These are phyloP conservation scores for Alternaria triticina DNA, from an alignment of 2,329 filamentous ascomycete genomes.

Conservation along the genomic window DNA sequence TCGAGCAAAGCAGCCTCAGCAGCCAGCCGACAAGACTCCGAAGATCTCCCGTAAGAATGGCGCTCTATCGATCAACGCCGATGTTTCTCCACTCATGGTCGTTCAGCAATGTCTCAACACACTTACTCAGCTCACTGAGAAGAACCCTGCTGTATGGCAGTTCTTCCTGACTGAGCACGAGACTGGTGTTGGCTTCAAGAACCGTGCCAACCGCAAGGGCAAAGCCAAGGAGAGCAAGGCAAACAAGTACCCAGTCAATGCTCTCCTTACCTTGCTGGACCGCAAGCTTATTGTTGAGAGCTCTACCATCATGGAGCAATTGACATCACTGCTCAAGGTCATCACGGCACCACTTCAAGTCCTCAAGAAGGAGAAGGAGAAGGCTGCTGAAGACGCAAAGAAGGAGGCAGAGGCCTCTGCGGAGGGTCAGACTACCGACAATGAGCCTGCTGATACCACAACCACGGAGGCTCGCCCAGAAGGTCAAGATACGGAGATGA, in stretches of 20 bases:
- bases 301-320: constrained; percentile 92
- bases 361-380: constrained; percentile 82
- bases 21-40: constrained; percentile 74
- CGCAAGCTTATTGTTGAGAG: constrained; percentile 97
- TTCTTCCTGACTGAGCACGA: constrained; percentile 97
- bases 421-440: constrained; percentile 28
- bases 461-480: constrained; percentile 12
- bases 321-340: constrained; percentile 84
- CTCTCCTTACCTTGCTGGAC: constrained; percentile 84
- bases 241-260: constrained; percentile 90
- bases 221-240: constrained; percentile 86
- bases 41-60: constrained; percentile 79
- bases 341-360: constrained; percentile 88
- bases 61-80: constrained; percentile 70
- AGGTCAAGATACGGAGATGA: constrained; percentile 45
- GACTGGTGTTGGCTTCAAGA: constrained; percentile 76
- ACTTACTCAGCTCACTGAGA: constrained; percentile 80
- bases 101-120: constrained; percentile 93
- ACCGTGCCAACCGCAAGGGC: constrained; percentile 78
- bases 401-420: constrained; percentile 31
- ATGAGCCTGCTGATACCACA: constrained; percentile 22
- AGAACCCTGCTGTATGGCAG: constrained; percentile 84
- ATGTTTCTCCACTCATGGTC: constrained; percentile 91
- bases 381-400: constrained; percentile 56
- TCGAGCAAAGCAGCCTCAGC: constrained; percentile 79